These are phyloP conservation scores for Brassica rapa DNA, from an alignment of 345 rosid genomes.

Conservation along the genomic window DNA sequence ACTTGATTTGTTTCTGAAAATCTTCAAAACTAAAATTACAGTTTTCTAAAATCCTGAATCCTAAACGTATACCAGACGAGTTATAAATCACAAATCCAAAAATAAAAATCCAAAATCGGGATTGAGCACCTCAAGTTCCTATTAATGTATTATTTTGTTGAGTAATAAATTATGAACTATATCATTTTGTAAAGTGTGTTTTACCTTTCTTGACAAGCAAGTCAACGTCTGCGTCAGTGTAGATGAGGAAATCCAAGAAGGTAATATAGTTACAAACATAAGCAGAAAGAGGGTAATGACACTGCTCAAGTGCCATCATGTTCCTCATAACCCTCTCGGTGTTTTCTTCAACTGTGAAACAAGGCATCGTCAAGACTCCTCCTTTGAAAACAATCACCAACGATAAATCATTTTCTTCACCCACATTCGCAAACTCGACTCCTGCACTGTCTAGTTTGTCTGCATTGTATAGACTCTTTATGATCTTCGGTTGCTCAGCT, in stretches of 20 bases:
- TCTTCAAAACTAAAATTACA: neutral
- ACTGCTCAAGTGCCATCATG: conserved; percentile 40
- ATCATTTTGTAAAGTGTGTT: neutral
- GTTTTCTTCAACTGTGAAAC: neutral
- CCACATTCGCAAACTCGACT: neutral
- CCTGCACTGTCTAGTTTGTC: conserved; percentile 33
- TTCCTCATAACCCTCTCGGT: conserved; percentile 29
- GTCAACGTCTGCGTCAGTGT: conserved; percentile 26
- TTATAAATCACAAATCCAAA: neutral
- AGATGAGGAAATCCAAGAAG: conserved; percentile 39
- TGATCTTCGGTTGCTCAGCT: neutral
- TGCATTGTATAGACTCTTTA: conserved; percentile 18
- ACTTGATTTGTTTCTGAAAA: neutral
- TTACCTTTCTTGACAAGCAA: conserved; percentile 40
- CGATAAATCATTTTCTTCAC: neutral
- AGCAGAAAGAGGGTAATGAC: conserved; percentile 5
- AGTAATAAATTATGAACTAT: neutral
- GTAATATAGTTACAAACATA: conserved; percentile 21
- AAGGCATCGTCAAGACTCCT: conserved; percentile 27
- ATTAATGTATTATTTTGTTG: neutral
- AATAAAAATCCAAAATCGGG: neutral
- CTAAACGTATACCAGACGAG: neutral
- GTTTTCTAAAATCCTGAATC: neutral
- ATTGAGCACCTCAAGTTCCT: neutral
- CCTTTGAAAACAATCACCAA: conserved; percentile 25